Base-by-base conservation (phyloP, 371 early-diverging fungal species). In the Mucor indicus region DNA sequence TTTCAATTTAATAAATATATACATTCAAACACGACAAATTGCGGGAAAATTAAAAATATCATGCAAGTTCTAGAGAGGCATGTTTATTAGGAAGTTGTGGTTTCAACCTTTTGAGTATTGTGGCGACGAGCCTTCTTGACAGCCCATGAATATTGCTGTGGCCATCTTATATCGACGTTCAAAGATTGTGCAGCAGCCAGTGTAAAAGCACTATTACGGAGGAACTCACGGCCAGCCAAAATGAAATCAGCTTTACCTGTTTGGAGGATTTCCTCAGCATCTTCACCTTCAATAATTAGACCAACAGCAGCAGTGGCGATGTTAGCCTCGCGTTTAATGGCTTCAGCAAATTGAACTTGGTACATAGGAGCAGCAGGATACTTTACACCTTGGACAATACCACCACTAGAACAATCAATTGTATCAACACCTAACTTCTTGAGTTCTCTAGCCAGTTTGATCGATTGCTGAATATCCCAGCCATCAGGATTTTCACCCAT, bases 221-320 rank as follows among this genome's bases (percentile, higher is more conserved):
- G 61, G 55, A 89, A 87, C 37, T 82, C 81, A 21, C 95, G 80
- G 5, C 80, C 96, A 9, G 86, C 57, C 2, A 86, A 72, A 1
- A 93, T 67, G n/a, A 84, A 43, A 62, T 95, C 94, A 0, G 92
- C 92, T 38, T 79, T 56, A 3, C 75, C 81, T 0, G 64, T 52
- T 36, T 80, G 58, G 17, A 95, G 41, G 23, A 95, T 75, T 0
- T 74, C 64, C 20, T 91, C 82, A 0, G 91, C 91, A 32, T 88
- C 83, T 17, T 68, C 41, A 16, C 79, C 74, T 6, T 75, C 72
- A 1, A 74, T 79, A 38, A 95, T 91, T 0, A 76, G 50, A 0
- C 96, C 96, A 0, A 93, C 93, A 1, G 91, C 81, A 1, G 75
- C 84, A 4, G 85, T 77, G 1, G 64, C 25, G 23, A 91, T 57